Evolutionary conservation across 192 early-diverging fungal genomes (phyloP).

Genomic region (Coemansia sp.): DNA sequence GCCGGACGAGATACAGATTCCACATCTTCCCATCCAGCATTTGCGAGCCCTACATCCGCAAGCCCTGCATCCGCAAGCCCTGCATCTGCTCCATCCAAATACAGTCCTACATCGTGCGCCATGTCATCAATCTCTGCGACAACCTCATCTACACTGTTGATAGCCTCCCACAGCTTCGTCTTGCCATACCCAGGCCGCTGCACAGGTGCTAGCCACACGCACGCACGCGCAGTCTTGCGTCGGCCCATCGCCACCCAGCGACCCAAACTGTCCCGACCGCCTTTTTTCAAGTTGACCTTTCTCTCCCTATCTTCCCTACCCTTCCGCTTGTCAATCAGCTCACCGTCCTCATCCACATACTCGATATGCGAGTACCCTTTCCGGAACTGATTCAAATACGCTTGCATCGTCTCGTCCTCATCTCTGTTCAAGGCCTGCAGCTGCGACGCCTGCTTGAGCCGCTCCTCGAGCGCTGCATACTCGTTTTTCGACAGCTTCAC

Average conservation of each 20-base stretch:
- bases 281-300: conserved; percentile 19
- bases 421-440: not conserved
- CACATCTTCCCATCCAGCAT: not conserved
- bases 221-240: conserved; percentile 79
- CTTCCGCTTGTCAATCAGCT: not conserved
- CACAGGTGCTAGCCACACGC: conserved; percentile 67
- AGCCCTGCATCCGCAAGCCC: not conserved
- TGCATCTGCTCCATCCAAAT: not conserved
- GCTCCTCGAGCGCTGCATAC: conserved; percentile 17
- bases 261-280: conserved; percentile 65
- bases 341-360: not conserved
- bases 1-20: too few relatives aligned
- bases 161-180: not conserved
- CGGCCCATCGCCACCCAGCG: conserved; percentile 72
- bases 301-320: conserved; percentile 27
- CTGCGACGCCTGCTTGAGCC: conserved; percentile 20
- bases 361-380: conserved; percentile 23
- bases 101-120: not conserved
- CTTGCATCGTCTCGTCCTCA: conserved; percentile 8
- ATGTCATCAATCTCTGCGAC: conserved; percentile 14
- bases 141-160: conserved; percentile 37
- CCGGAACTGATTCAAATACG: conserved; percentile 38
- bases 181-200: not conserved
- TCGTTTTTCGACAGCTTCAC: conserved; percentile 32
- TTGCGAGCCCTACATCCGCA: not conserved